These are phyloP conservation scores for Knoxdaviesia proteae DNA, from an alignment of 2,329 filamentous ascomycete genomes.

Conservation along the genomic window DNA sequence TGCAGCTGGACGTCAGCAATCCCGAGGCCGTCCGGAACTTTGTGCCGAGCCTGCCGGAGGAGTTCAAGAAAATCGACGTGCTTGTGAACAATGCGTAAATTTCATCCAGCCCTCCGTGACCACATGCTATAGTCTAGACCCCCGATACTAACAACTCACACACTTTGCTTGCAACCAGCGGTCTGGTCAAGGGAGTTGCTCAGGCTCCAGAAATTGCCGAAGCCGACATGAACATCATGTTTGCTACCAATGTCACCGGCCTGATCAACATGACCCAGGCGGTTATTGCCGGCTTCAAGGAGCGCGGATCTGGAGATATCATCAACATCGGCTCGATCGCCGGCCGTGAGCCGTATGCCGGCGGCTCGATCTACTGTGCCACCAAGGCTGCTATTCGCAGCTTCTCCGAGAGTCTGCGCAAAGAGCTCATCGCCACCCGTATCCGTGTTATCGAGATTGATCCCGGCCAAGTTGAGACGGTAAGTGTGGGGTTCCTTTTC, in stretches of 20 bases:
- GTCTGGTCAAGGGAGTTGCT: conserved; percentile 74
- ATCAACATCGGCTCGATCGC: conserved; percentile 89
- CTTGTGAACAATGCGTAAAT: conserved; percentile 90
- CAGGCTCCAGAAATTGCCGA: conserved; percentile 65
- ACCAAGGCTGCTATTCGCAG: conserved; percentile 74
- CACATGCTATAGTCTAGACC: not conserved
- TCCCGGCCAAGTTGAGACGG: conserved; percentile 81
- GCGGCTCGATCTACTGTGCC: conserved; percentile 81
- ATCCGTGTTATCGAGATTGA: conserved; percentile 78
- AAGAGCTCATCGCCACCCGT: conserved; percentile 60
- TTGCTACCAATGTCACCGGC: conserved; percentile 81
- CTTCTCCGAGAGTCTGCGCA: conserved; percentile 66
- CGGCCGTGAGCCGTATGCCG: conserved; percentile 68
- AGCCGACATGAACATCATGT: conserved; percentile 73
- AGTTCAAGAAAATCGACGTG: conserved; percentile 69
- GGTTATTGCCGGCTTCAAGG: conserved; percentile 62
- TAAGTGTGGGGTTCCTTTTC: conserved; percentile 13
- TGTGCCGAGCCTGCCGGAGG: conserved; percentile 51
- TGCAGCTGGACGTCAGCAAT: conserved; percentile 74
- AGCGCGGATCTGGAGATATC: conserved; percentile 68
- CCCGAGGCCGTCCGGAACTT: conserved; percentile 54
- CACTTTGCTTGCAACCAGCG: conserved; percentile 24
- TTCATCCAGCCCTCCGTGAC: not conserved
- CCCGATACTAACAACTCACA: conserved; percentile 4
- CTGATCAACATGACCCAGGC: conserved; percentile 95